Base-by-base conservation (phyloP, 495 filamentous ascomycete species). In the Penicillium psychrofluorescens region DNA sequence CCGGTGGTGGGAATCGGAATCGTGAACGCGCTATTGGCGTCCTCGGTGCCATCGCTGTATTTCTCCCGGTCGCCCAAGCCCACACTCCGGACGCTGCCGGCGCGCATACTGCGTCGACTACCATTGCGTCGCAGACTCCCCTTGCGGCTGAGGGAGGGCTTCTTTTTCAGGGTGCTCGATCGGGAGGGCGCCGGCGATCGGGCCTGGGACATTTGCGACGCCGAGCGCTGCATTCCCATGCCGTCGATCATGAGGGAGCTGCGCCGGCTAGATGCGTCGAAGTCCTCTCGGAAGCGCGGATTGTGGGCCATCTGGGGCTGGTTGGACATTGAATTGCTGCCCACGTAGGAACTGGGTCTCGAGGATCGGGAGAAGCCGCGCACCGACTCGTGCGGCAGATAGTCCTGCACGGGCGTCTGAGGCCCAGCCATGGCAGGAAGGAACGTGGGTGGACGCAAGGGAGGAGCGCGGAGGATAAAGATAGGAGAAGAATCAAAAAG, bases 1-100 rank as follows among this genome's bases (percentile, higher is more conserved):
- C 86, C 86, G 16, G 72, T 73, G 2, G 92, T 97, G 7, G 92
- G 94, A 16, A 98, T 82, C 1, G 92, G 92, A 35, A 86, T 84
- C 56, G 80, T 81, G 61, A 95, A 96, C 11, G 83, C 85, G 60
- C 86, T 95, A 49, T 92, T 89, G 43, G 72, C 64, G 54, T 92
- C 82, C 34, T 87, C 81, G 32, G 73, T 68, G 36, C 83, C 83
- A 29, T 78, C 77, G 38, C 65, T 54, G 66, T 76, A 69, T 74
- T 70, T 74, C 42, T 73, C 71, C 37, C 67, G 72, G 34, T 78
- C 76, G 31, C 72, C 86, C 39, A 88, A 70, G 33, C 72, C 80
- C 37, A 87, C 64, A 54, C 85, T 88, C 47, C 79, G 78, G 32
- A 92, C 85, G 59, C 89, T 94, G 11, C 86, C 88, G 9, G 90